A percentile compares a stretch with the other conserved stretches of the same genome.
These are phyloP conservation scores for Lagenidium sp. DNA, from an alignment of 352 stramenopile genomes.

Conservation along the genomic window DNA sequence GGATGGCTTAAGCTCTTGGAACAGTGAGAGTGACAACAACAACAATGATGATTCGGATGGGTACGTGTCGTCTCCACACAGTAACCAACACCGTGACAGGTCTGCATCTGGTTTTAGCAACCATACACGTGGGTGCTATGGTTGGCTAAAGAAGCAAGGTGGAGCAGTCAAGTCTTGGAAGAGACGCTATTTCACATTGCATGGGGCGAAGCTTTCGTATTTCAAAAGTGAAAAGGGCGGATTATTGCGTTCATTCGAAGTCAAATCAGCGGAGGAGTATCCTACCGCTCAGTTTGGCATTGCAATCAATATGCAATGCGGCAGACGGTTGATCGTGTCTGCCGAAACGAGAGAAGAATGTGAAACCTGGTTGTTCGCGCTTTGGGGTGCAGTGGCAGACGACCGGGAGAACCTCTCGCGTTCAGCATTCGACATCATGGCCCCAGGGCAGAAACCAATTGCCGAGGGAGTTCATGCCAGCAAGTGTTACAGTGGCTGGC, in stretches of 20 bases:
- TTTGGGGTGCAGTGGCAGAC: conserved; percentile 22
- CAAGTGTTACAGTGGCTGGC: conserved; percentile 40
- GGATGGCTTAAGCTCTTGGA: conserved; percentile 23
- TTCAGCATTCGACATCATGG: too few relatives aligned
- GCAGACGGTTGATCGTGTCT: conserved; percentile 44
- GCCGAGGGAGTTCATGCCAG: too few relatives aligned
- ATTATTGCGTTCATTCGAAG: conserved; percentile 32
- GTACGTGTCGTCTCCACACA: conserved; percentile 6
- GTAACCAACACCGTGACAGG: conserved; percentile 13
- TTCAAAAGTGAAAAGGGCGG: conserved; percentile 63
- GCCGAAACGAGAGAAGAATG: conserved; percentile 60
- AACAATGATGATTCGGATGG: background rate
- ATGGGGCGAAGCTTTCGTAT: conserved; percentile 59
- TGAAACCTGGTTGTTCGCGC: conserved; percentile 39
- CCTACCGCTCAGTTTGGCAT: conserved; percentile 30
- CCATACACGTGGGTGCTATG: conserved; percentile 24
- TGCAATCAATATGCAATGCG: conserved; percentile 26
- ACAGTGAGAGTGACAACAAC: conserved; percentile 15
- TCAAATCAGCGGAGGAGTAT: conserved; percentile 25
- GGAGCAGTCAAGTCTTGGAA: conserved; percentile 64
- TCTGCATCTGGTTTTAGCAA: conserved; percentile 15
- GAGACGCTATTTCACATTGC: conserved; percentile 62
- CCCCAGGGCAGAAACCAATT: too few relatives aligned
- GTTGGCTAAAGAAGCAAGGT: conserved; percentile 68
- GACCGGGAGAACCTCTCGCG: conserved; percentile 2